Evolutionary conservation across 73 alveolate genomes (phyloP).

Genomic region (Paramecium caudatum): DNA sequence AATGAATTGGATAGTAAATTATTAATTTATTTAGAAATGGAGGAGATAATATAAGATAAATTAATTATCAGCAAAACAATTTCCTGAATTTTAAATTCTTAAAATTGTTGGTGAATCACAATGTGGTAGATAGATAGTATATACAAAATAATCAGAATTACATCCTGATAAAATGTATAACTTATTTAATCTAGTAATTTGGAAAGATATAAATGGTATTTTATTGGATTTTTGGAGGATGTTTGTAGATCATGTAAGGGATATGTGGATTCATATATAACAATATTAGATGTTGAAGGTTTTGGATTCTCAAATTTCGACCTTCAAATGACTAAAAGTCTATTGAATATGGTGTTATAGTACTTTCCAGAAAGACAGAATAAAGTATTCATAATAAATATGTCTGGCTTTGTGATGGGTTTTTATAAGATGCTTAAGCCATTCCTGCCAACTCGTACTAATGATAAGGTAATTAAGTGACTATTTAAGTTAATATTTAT

Average conservation of each 20-base stretch:
- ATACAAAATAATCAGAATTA: constrained; percentile 31
- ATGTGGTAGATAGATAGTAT: constrained; percentile 41
- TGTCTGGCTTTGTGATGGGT: constrained; percentile 57
- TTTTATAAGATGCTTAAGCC: constrained; percentile 56
- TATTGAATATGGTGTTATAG: constrained; percentile 33
- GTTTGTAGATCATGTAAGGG: constrained; percentile 61
- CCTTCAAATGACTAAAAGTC: constrained; percentile 61
- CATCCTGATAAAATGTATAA: constrained; percentile 43
- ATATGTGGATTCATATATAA: constrained; percentile 45
- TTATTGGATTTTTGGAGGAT: constrained; percentile 60
- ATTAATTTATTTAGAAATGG: constrained; percentile 43
- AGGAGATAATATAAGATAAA: constrained; percentile 26
- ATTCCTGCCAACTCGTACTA: constrained; percentile 60
- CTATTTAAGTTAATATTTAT: constrained; percentile 3
- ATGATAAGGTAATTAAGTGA: not conserved
- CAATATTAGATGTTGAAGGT: constrained; percentile 59
- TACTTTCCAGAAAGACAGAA: constrained; percentile 57
- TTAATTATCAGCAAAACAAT: not conserved
- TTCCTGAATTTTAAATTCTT: constrained; percentile 29
- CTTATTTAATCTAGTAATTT: not conserved
- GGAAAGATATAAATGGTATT: constrained; percentile 34
- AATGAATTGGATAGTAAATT: constrained; percentile 58
- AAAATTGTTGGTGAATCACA: constrained; percentile 27
- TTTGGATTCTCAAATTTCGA: constrained; percentile 57
- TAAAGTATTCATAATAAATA: constrained; percentile 35